Evolutionary conservation across 345 rosid species (phyloP), one percentile per base, ranked within the genome.

Genomic region (Kernera saxatilis): DNA sequence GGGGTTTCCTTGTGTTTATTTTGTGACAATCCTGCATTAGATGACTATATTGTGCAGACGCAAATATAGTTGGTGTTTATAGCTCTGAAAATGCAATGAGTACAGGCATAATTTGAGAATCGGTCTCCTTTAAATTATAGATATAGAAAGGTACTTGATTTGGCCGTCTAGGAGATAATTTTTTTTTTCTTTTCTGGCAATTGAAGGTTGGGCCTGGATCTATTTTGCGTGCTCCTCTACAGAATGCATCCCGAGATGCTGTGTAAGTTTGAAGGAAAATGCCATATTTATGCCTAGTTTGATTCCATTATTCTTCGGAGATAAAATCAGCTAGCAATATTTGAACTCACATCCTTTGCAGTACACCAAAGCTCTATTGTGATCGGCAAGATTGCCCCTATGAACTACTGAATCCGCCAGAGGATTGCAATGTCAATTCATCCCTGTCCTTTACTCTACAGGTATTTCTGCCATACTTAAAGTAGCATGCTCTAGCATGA

Each of bases 391-490:
- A 85, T 65, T 95, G 99, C 82, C 98, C 99, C 4, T 54, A 72
- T 63, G 99, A 95, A 82, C 80, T 95, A 15, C 84, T 95, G 41
- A 82, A 76, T 70, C 99, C 99, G 5, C 99, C 99, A 75, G 99
- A 95, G 77, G 99, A 95, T 79, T 95, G 99, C 94, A 95, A 87
- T 79, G 97, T 95, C 81, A 95, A 95, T 82, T 72, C 98, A 26
- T 90, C 99, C 58, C 80, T 95, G 63, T 81, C 99, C 41, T 95
- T 95, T 79, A 95, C 99, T 21, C 94, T 95, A 71, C 99, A 95
- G 98, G 98, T 93, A 61, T 53, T 41, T 76, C 60, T 75, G 63
- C 65, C 26, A 67, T 32, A 50, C 58, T 62, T 56, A 22, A 45
- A 26, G 70, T 60, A 21, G 64, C 17, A 39, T 46, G 60, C 27